Conservation (phyloP, 257 asterid genomes). For the Galeopsis tetrahit region DNA sequence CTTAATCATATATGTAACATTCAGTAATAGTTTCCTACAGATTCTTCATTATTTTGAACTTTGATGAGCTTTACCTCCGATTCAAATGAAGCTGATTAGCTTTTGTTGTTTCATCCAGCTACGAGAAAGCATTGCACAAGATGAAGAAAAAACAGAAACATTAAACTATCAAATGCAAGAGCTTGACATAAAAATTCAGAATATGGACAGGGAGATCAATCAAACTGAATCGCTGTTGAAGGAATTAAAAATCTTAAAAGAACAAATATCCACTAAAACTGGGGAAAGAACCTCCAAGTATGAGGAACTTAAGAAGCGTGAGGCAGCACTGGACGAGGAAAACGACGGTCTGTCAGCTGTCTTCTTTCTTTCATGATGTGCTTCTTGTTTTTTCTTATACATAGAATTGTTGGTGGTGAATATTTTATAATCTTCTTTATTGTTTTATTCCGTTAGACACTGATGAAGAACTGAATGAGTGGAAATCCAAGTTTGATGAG, state of each 20-base stretch:
- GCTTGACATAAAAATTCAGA: conserved; percentile 69
- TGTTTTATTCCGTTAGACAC: conserved; percentile 58
- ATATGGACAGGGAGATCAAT: conserved; percentile 66
- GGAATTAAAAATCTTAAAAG: conserved; percentile 66
- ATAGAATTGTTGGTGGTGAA: conserved; percentile 15
- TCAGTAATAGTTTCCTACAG: neutral
- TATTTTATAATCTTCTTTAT: conserved; percentile 7
- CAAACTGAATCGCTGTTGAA: conserved; percentile 70
- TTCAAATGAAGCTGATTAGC: conserved; percentile 28
- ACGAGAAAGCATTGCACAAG: conserved; percentile 79
- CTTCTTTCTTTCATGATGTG: conserved; percentile 18
- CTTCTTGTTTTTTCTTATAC: conserved; percentile 28
- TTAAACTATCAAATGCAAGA: conserved; percentile 73
- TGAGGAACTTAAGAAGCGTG: conserved; percentile 68
- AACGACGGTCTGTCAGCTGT: conserved; percentile 64
- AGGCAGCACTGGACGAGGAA: conserved; percentile 72
- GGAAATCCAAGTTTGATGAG: conserved; percentile 90
- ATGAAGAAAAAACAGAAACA: conserved; percentile 74
- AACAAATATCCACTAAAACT: conserved; percentile 67
- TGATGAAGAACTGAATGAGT: conserved; percentile 90
- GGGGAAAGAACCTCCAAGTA: conserved; percentile 90
- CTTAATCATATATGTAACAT: conserved; percentile 22
- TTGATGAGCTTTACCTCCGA: conserved; percentile 32
- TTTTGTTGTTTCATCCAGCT: conserved; percentile 55
- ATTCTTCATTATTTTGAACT: conserved; percentile 28